Evolutionary conservation across 2,329 filamentous ascomycete genomes (phyloP).

Genomic region (Ampelomyces quisqualis): DNA sequence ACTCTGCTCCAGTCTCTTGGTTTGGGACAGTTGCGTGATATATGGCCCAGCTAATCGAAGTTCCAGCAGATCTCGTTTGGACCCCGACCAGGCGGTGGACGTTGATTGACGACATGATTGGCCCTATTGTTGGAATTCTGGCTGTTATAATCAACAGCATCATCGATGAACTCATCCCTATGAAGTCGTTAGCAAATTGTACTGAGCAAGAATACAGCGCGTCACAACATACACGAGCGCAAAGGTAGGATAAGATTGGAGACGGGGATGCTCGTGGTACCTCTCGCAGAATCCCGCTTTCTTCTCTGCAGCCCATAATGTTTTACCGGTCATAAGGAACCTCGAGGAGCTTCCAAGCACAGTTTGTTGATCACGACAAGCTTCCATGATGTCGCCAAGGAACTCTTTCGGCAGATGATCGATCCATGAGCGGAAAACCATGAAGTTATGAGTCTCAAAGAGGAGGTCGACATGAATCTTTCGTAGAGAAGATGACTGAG

Average conservation of each 20-base stretch:
- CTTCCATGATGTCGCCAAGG: neutral
- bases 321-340: neutral
- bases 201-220: no score
- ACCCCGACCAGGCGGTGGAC: neutral
- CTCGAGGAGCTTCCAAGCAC: neutral
- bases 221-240: neutral
- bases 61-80: constrained; percentile 44
- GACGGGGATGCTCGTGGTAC: neutral
- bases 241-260: neutral
- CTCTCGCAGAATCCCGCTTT: neutral
- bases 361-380: neutral
- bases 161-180: no score
- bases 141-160: no score
- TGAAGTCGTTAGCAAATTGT: no score
- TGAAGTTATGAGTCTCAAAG: neutral
- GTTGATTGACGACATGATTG: neutral
- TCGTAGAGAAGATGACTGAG: neutral
- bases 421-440: neutral
- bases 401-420: neutral
- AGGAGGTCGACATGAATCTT: neutral
- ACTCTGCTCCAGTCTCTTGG: constrained; percentile 57
- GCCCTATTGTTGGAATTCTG: no score
- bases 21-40: constrained; percentile 53
- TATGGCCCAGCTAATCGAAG: constrained; percentile 63
- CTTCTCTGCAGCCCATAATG: neutral